Evolutionary conservation across 805 yeast genomes (phyloP).

Genomic region (Sungouiozyma intestinalis): DNA sequence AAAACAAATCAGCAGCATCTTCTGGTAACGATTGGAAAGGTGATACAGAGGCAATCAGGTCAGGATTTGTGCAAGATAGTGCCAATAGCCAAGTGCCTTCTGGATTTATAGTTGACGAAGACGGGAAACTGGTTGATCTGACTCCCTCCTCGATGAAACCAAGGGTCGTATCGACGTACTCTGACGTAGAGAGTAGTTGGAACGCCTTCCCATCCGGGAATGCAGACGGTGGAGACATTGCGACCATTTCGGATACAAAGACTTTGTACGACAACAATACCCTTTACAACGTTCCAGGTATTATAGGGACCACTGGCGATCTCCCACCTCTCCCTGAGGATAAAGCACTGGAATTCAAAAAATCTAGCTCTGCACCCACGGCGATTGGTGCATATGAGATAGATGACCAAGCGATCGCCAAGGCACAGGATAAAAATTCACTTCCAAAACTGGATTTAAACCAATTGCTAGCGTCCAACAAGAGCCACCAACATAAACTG

Average conservation of each 20-base stretch:
- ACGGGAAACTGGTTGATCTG: slow-evolving; percentile 24
- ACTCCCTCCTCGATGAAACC: slow-evolving; percentile 24
- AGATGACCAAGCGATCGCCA: slow-evolving; percentile 12
- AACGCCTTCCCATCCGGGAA: slow-evolving; percentile 27
- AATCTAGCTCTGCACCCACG: background rate
- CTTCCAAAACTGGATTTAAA: slow-evolving; percentile 34
- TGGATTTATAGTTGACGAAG: slow-evolving; percentile 27
- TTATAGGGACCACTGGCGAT: slow-evolving; percentile 17
- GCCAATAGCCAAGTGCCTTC: slow-evolving; percentile 22
- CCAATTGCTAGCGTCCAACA: slow-evolving; percentile 22
- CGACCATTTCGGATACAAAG: slow-evolving; percentile 27
- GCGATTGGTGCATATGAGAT: background rate
- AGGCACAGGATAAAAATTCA: slow-evolving; percentile 31
- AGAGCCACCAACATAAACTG: slow-evolving; percentile 15
- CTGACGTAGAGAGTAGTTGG: slow-evolving; percentile 28
- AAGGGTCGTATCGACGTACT: slow-evolving; percentile 23
- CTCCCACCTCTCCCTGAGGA: slow-evolving; percentile 27
- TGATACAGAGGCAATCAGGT: slow-evolving; percentile 32
- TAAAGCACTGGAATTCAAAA: slow-evolving; percentile 1
- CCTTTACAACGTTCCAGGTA: slow-evolving; percentile 28
- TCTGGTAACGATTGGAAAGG: slow-evolving; percentile 40
- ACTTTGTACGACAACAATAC: slow-evolving; percentile 29
- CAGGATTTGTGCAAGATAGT: slow-evolving; percentile 34
- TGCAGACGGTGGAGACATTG: slow-evolving; percentile 18
- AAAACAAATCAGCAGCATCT: slow-evolving; percentile 2